Evolutionary conservation across 2,329 filamentous ascomycete species (phyloP).

Genomic region (Aspergillus ibericus): DNA sequence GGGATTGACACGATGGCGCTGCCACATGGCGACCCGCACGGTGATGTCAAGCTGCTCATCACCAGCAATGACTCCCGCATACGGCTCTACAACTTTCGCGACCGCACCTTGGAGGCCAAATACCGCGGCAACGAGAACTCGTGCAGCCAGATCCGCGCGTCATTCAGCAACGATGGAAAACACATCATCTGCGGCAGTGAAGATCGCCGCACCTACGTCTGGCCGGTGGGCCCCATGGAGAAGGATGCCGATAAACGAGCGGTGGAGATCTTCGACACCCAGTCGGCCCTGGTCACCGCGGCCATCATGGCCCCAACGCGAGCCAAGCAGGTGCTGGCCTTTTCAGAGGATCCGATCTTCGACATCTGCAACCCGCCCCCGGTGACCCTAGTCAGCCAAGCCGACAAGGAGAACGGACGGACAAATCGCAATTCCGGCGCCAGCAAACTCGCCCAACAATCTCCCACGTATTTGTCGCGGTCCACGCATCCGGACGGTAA

Average conservation of each 20-base stretch:
- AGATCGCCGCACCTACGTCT: conserved; percentile 85
- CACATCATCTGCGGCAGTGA: conserved; percentile 94
- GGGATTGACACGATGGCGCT: conserved; percentile 76
- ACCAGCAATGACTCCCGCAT: conserved; percentile 95
- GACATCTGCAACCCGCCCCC: conserved; percentile 95
- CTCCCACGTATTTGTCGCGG: conserved; percentile 74
- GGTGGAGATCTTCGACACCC: conserved; percentile 86
- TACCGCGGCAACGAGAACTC: conserved; percentile 89
- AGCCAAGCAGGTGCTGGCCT: conserved; percentile 73
- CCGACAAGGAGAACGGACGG: conserved; percentile 31
- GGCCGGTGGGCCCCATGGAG: conserved; percentile 66
- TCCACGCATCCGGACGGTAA: conserved; percentile 77
- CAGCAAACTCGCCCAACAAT: conserved; percentile 60
- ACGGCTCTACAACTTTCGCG: conserved; percentile 81
- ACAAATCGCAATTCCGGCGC: conserved; percentile 29
- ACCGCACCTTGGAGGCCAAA: conserved; percentile 83
- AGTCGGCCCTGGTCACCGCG: conserved; percentile 84
- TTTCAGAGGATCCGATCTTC: conserved; percentile 89
- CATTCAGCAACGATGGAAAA: conserved; percentile 80
- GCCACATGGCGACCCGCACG: conserved; percentile 57
- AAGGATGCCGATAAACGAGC: conserved; percentile 77
- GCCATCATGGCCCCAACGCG: conserved; percentile 79
- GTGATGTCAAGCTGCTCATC: conserved; percentile 79
- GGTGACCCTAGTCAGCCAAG: conserved; percentile 71
- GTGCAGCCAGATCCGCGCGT: conserved; percentile 85